Evolutionary conservation across 2,329 filamentous ascomycete genomes (phyloP).

Genomic region (Escovopsis weberi): DNA sequence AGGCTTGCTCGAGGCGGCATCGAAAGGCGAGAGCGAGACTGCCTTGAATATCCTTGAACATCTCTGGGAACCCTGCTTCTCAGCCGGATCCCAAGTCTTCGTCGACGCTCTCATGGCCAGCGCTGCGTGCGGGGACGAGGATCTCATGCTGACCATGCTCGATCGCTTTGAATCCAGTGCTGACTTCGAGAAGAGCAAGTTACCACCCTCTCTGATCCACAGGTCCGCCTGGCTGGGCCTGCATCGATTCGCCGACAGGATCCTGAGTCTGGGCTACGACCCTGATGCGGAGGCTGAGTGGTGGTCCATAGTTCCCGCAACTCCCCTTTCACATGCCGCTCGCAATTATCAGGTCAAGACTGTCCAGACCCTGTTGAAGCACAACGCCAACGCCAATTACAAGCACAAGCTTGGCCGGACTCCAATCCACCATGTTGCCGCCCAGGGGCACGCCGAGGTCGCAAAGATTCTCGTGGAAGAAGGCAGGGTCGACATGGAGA

Average conservation of each 20-base stretch:
- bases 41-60: neutral
- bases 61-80: neutral
- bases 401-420: neutral
- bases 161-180: constrained; percentile 1
- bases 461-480: constrained; percentile 5
- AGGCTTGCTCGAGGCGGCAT: constrained; percentile 5
- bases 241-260: constrained; percentile 4
- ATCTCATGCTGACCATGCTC: constrained; percentile 4
- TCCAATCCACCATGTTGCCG: constrained; percentile 4
- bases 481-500: constrained; percentile 3
- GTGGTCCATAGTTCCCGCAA: neutral
- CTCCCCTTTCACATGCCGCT: constrained; percentile 5
- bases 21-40: constrained; percentile 2
- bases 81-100: neutral
- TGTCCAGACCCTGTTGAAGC: constrained; percentile 3
- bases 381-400: constrained; percentile 1
- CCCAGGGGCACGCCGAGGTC: constrained; percentile 3
- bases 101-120: constrained; percentile 4
- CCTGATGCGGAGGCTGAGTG: constrained; percentile 1
- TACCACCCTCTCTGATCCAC: constrained; percentile 2
- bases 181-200: neutral
- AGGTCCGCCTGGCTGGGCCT: constrained; percentile 5
- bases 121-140: constrained; percentile 2
- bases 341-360: constrained; percentile 3
- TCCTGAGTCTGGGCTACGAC: constrained; percentile 3